Percentiles rank a stretch among this genome's conserved stretches.
Conservation (phyloP, 2,329 filamentous ascomycete species). For the Lizonia empirigonia region DNA sequence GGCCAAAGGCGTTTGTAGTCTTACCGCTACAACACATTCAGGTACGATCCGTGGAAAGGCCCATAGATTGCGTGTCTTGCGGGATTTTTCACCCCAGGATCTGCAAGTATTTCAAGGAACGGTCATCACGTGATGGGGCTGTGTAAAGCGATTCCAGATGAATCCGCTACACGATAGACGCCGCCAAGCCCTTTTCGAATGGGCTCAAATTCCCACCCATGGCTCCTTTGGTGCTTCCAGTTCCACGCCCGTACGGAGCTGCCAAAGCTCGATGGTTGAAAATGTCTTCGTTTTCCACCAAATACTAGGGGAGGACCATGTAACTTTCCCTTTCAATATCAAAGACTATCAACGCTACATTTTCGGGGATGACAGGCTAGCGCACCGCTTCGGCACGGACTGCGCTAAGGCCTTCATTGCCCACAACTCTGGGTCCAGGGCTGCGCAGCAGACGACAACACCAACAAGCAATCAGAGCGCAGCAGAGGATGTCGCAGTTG, state of each 20-base stretch:
- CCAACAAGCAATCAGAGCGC: constrained; percentile 21
- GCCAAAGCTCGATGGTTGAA: constrained; percentile 25
- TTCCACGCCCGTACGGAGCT: constrained; percentile 15
- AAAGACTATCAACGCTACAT: constrained; percentile 33
- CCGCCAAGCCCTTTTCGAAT: constrained; percentile 18
- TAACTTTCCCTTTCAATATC: constrained; percentile 27
- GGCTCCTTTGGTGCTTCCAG: constrained; percentile 4
- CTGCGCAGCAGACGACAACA: constrained; percentile 12
- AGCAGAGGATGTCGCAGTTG: constrained; percentile 26
- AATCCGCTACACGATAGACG: constrained; percentile 18
- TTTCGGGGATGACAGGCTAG: constrained; percentile 35
- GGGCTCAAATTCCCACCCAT: constrained; percentile 25
- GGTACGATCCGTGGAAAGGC: constrained; percentile 9
- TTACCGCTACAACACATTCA: constrained; percentile 3
- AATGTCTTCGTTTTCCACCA: constrained; percentile 30
- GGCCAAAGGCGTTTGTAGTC: neutral
- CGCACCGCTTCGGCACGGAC: constrained; percentile 32
- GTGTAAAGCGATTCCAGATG: constrained; percentile 17
- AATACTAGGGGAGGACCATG: constrained; percentile 18
- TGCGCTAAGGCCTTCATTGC: constrained; percentile 34
- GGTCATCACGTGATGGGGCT: constrained; percentile 19
- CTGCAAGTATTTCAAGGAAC: constrained; percentile 17
- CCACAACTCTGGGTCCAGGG: constrained; percentile 12
- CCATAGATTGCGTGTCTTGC: constrained; percentile 12
- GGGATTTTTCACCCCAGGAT: constrained; percentile 19